Evolutionary conservation across 495 filamentous ascomycete genomes (phyloP), one percentile per base, ranked within the genome.

Genomic region (Penicillium crystallinum): DNA sequence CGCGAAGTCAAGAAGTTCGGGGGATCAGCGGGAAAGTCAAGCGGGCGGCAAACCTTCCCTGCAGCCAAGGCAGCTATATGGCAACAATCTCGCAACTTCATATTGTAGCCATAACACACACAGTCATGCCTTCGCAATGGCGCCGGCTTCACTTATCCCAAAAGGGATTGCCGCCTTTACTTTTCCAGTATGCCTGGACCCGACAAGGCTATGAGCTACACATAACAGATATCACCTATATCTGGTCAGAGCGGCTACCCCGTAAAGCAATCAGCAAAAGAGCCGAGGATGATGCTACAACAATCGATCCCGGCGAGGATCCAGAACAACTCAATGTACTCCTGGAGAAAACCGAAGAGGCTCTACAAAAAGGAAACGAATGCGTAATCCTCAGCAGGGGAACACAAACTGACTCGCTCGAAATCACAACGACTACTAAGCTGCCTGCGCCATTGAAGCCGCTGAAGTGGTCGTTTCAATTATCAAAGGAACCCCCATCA

Each of bases 221-320:
- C 51, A 64, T 97, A 25, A 93, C 92, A 4, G 93, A 98, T 67
- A 79, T 97, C 15, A 86, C 83, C 62, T 77, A 82, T 52, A 68
- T 97, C n/a, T 98, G 93, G 93, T 76, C 75, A 4, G 91, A 96
- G 71, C 71, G 61, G 15, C 69, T 96, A 29, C 73, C 82, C 33
- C 76, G 80, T 25, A 67, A 68, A 41, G 75, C 77, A 1, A 89
- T 97, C 48, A 64, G 87, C 21, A 66, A 75, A 33, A 78, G 86
- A 47, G 88, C 88, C 19, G 69, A 84, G 17, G 72, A 83, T 8
- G 73, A 81, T 54, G 77, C 82, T 33, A 87, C 87, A 6, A 85
- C 84, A 29, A 96, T 98, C 49, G 93, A 98, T 67, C 86, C 93
- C 1, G 86, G 80, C 55, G 88, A 92, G 61, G 87, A 86, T 53